Evolutionary conservation across 2,329 filamentous ascomycete genomes (phyloP), one percentile per base, ranked within the genome.

Genomic region (Cadophora malorum): DNA sequence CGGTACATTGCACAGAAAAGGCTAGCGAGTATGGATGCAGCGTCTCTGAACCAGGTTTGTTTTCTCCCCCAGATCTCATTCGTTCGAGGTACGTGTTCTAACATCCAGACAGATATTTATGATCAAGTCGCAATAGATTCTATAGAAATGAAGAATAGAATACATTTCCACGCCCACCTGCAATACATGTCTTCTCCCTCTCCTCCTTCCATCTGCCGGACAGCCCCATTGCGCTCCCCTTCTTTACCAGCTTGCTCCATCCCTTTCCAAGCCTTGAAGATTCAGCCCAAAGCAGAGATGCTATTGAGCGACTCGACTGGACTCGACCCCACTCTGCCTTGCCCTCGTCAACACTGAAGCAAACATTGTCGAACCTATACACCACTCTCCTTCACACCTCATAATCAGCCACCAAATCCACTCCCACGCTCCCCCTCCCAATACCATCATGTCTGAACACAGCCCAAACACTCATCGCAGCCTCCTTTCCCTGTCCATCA

Each of bases 1-100:
- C 86, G 93, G 69, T 93, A 94, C 79, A 97, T 98, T 75, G 91
- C 91, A 66, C 92, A 96, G 74, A 98, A 98, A 83, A 90, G 89
- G 75, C 88, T 90, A 82, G 94, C 94, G 2, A 86, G 94, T 67
- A 86, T 93, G 82, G 92, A 97, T 79, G 86, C 90, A 60, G 89
- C 91, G 76, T 92, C 94, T 16, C 80, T 98, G 76, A 95, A 94
- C 78, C 94, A 97, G 88, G 92, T 94, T 81, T 79, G 82, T 76
- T 41, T 68, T 65, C 45, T 8, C 45, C 12, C 45, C 45, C n/a
- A n/a, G 5, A 5, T 21, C 8, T 45, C 16, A 45, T 1, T 49
- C 6, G 4, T 21, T 10, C 45, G 5, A 8, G 19, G 21, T 38
- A 28, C 45, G 52, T 45, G 35, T 71, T 38, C 49, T 53, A 74